phyloP scores from a whole-genome alignment of 495 filamentous ascomycete genomes.

The Friedmanniomyces simplex region DNA sequence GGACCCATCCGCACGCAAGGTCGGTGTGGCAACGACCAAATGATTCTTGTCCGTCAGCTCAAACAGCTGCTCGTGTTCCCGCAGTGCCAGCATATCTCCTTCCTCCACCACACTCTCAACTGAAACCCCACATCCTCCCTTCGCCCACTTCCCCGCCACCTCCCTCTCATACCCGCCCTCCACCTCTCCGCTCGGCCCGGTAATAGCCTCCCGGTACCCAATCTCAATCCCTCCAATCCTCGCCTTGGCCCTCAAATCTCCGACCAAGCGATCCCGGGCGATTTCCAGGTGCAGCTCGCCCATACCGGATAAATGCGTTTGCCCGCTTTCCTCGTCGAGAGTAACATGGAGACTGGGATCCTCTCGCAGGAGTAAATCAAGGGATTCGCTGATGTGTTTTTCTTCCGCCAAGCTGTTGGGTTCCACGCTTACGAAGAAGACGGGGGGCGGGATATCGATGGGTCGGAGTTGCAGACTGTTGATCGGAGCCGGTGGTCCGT shows the following conservation, averaged over 20 bases:
- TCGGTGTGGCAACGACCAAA: conserved; percentile 32
- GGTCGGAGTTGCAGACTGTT: conserved; percentile 73
- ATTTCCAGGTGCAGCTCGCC: conserved; percentile 97
- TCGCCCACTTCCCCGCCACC: conserved; percentile 66
- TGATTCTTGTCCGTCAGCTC: conserved; percentile 32
- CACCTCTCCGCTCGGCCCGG: conserved; percentile 41
- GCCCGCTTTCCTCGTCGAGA: conserved; percentile 80
- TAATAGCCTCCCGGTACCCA: conserved; percentile 76
- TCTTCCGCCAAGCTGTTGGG: conserved; percentile 68
- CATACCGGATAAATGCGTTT: conserved; percentile 91
- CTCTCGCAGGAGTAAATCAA: conserved; percentile 72
- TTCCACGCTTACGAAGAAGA: conserved; percentile 91
- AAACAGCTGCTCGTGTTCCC: conserved; percentile 39
- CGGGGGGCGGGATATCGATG: conserved; percentile 81
- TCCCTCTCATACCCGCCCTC: conserved; percentile 62
- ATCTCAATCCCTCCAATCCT: conserved; percentile 91
- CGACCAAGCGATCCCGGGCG: conserved; percentile 73
- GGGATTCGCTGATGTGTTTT: conserved; percentile 65
- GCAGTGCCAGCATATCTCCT: conserved; percentile 12
- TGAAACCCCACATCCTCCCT: conserved; percentile 60
- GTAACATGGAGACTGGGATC: conserved; percentile 86
- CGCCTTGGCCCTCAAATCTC: conserved; percentile 81
- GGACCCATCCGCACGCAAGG: conserved; percentile 20
- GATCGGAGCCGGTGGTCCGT: conserved; percentile 55
- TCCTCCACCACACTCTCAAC: conserved; percentile 48